Evolutionary conservation across 371 early-diverging fungal species (phyloP), one percentile per base, ranked within the genome.

Genomic region (Ordospora colligata): DNA sequence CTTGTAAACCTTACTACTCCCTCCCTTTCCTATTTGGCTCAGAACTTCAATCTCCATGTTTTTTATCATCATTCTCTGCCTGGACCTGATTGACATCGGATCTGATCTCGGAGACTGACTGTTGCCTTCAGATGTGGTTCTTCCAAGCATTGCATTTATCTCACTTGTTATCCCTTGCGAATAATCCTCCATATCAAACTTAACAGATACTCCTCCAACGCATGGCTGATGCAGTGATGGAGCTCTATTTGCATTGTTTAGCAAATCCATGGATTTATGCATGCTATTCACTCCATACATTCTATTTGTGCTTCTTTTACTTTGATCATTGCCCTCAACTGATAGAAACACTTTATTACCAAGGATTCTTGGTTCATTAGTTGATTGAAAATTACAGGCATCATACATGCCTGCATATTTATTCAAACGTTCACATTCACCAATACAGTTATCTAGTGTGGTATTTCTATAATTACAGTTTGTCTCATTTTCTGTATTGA

Each of bases 1-100:
- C 76, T 90, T 91, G 84, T 88, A 93, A 7, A 95, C 95, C 81
- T 89, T 92, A 62, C 89, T 88, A 49, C 89, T 89, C 65, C 92
- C 93, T 25, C 95, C 95, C 40, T 89, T 88, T 0, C 94, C 95
- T 22, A 92, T 87, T 11, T 64, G 69, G 21, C 74, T 43, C 2
- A 84, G 67, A 14, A 77, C 74, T 25, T 62, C 44, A 0, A 82
- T 63, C 42, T 76, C 73, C 45, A 63, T 74, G 10, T 71, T 68
- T 42, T 84, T 83, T 5, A 58, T 19, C 14, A 19, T 14, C 40
- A 58, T 58, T 40, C 19, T 58, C 58, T 58, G 37, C 19, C 58
- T 58, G n/a, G 58, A 3, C 17, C n/a, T 32, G 2, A 58, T 37
- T 19, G 25, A 2, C 32, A 32, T 32, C 1, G 32, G 5, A 14